These are phyloP conservation scores for Pisolithus sp. DNA, from an alignment of 768 basidiomycete species.

Conservation along the genomic window DNA sequence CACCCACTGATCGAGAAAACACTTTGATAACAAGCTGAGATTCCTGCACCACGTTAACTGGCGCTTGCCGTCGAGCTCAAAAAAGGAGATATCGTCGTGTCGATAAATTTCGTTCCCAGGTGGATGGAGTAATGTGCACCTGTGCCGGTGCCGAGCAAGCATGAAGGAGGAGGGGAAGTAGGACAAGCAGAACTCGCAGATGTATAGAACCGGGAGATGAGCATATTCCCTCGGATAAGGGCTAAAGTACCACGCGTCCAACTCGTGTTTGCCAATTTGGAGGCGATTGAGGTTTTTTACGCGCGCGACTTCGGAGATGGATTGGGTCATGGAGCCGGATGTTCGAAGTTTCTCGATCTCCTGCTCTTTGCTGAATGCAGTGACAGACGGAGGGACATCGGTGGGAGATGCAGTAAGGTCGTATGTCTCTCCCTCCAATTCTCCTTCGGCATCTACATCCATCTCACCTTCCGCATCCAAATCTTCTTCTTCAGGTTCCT, in stretches of 20 bases:
- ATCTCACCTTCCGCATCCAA: conserved; percentile 48
- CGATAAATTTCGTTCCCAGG: conserved; percentile 99
- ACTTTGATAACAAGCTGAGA: conserved; percentile 92
- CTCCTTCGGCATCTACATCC: conserved; percentile 48
- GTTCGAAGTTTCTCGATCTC: conserved; percentile 98
- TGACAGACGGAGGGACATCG: conserved; percentile 44
- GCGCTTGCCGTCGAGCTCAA: conserved; percentile 95
- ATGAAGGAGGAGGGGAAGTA: conserved; percentile 90
- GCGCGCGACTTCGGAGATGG: conserved; percentile 93
- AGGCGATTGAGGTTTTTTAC: conserved; percentile 98
- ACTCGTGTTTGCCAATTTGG: conserved; percentile 93
- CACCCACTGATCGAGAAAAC: conserved; percentile 94
- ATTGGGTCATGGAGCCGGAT: conserved; percentile 98
- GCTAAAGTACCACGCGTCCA: conserved; percentile 99
- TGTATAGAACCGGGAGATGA: conserved; percentile 88
- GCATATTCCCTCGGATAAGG: conserved; percentile 99
- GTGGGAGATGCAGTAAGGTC: conserved; percentile 50
- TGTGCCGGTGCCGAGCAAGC: conserved; percentile 84
- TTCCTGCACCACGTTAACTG: conserved; percentile 97
- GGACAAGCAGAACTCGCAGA: conserved; percentile 97
- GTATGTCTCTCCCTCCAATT: conserved; percentile 59
- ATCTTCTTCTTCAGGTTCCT: conserved; percentile 40
- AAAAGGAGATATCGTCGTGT: conserved; percentile 94
- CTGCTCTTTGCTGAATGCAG: conserved; percentile 90
- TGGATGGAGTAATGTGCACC: conserved; percentile 88